Percentiles rank a stretch among this genome's conserved stretches.
Conservation (phyloP, 768 basidiomycete genomes). For the Epithele typhae region DNA sequence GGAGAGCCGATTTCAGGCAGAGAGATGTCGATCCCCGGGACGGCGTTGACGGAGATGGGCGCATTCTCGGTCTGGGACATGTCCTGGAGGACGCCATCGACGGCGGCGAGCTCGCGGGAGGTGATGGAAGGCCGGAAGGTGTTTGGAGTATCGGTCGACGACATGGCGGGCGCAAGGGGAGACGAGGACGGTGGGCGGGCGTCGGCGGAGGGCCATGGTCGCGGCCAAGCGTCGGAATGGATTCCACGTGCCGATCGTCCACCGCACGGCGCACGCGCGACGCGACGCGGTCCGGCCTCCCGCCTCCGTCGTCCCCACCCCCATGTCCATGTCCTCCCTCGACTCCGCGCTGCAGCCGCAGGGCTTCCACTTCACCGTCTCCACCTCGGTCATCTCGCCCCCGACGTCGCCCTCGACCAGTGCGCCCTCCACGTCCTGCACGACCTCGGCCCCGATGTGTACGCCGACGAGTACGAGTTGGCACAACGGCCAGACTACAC, state of each 20-base stretch:
- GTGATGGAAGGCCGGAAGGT: constrained; percentile 17
- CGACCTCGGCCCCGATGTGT: constrained; percentile 35
- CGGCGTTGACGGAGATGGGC: constrained; percentile 12
- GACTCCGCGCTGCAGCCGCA: too few species aligned
- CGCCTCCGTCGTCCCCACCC: too few species aligned
- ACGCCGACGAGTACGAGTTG: constrained; percentile 44
- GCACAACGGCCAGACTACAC: constrained; percentile 23
- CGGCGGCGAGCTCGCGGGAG: constrained; percentile 45
- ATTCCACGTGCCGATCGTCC: too few species aligned
- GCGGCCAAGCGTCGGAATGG: background rate
- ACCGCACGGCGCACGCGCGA: background rate
- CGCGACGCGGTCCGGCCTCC: too few species aligned
- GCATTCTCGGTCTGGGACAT: constrained; percentile 33
- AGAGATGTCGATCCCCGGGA: constrained; percentile 13
- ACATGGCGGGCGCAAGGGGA: constrained; percentile 8
- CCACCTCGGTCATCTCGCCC: constrained; percentile 7
- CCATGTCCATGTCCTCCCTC: too few species aligned
- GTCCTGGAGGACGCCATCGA: constrained; percentile 47
- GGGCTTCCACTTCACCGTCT: constrained; percentile 24
- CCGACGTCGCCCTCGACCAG: background rate
- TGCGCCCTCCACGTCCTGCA: constrained; percentile 31
- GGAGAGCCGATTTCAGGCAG: constrained; percentile 11
- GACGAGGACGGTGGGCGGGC: background rate
- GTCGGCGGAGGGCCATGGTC: background rate
- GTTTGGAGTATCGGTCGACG: constrained; percentile 16